These are phyloP conservation scores for Paxillus ammoniavirescens DNA, from an alignment of 768 basidiomycete genomes.

Conservation along the genomic window DNA sequence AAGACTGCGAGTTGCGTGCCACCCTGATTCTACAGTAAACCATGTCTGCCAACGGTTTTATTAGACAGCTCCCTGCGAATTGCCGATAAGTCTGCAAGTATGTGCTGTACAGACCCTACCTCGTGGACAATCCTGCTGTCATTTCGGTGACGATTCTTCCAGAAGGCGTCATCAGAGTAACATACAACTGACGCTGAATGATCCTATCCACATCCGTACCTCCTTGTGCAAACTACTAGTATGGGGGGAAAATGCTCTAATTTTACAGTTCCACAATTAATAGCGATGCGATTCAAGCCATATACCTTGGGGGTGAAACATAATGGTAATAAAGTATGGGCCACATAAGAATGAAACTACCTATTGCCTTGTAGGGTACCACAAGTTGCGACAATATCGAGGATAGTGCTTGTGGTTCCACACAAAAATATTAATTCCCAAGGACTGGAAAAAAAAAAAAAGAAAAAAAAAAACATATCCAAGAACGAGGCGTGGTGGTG, in stretches of 20 bases:
- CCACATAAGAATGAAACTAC: conserved; percentile 23
- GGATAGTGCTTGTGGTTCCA: conserved; percentile 1
- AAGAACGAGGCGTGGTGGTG: conserved; percentile 3
- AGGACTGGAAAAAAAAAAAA: background rate
- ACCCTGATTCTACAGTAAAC: background rate
- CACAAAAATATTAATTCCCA: conserved; percentile 2
- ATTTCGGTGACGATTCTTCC: background rate
- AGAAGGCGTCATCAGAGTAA: background rate
- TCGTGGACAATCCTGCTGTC: conserved; percentile 1
- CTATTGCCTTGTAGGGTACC: conserved; percentile 10
- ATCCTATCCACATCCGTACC: background rate
- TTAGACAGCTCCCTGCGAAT: background rate
- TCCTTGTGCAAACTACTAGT: conserved; percentile 6
- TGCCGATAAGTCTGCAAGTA: background rate
- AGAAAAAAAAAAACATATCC: conserved; percentile 5
- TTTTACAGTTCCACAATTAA: conserved; percentile 15
- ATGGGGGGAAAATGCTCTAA: conserved; percentile 2
- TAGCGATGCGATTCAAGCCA: conserved; percentile 11
- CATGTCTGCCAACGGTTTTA: background rate
- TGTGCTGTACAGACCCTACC: background rate
- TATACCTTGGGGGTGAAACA: conserved; percentile 18
- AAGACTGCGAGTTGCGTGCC: background rate
- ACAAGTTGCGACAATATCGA: conserved; percentile 5
- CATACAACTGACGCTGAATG: no score
- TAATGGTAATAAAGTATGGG: conserved; percentile 28